Conservation (phyloP, 257 asterid genomes). For the Solanum megistacrolobum region DNA sequence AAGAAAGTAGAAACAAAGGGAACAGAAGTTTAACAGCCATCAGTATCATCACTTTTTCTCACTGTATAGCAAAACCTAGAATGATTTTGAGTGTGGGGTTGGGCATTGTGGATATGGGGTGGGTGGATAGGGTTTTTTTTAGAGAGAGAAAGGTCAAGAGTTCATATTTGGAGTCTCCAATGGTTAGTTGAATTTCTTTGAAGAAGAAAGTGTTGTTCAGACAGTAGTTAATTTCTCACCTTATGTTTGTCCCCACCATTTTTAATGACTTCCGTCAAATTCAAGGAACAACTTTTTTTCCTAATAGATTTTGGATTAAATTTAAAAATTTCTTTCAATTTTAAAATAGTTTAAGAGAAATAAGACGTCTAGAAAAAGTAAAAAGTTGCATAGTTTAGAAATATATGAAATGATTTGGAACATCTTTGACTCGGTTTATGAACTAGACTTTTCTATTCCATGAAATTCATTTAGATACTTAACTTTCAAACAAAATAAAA, state of each 20-base stretch:
- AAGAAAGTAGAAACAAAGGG: slow-evolving; percentile 15
- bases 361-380: too few species aligned
- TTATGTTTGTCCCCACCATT: not conserved
- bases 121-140: not conserved
- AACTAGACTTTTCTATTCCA: too few species aligned
- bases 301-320: not conserved
- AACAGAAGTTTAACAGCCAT: slow-evolving; percentile 17
- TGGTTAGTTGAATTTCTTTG: not conserved
- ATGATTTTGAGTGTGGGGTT: not conserved
- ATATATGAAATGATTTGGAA: not conserved
- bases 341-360: too few species aligned
- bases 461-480: too few species aligned
- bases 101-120: not conserved
- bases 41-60: slow-evolving; percentile 2
- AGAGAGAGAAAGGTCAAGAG: not conserved
- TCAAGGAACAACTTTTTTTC: not conserved
- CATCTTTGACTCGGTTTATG: too few species aligned
- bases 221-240: not conserved
- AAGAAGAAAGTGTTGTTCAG: not conserved
- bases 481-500: not conserved
- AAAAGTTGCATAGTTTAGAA: not conserved
- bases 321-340: not conserved
- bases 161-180: not conserved
- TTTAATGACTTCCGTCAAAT: not conserved
- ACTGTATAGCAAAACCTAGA: slow-evolving; percentile 11